A percentile compares a stretch with the other conserved stretches of the same genome.
Conservation (phyloP, 306 rosid genomes). For the Cicer cuneatum region DNA sequence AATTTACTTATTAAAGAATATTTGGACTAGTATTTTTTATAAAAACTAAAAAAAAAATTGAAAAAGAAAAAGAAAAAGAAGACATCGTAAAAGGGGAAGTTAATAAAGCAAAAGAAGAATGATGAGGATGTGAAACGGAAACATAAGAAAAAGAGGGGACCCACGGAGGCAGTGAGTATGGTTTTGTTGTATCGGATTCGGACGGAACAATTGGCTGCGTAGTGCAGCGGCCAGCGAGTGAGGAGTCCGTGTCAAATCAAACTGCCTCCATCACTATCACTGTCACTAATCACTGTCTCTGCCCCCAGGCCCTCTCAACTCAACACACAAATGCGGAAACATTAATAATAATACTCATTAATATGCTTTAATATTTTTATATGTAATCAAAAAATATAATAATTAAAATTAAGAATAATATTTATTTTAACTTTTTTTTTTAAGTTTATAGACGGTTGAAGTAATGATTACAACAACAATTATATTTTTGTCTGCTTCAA, state of each 20-base stretch:
- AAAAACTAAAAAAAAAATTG: neutral
- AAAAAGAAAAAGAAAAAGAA: neutral
- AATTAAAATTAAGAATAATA: no score
- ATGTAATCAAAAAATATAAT: no score
- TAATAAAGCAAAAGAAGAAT: neutral
- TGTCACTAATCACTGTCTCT: neutral
- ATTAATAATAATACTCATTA: neutral
- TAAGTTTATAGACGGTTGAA: no score
- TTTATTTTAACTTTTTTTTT: no score
- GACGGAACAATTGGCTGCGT: slow-evolving; percentile 48
- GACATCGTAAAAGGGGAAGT: slow-evolving; percentile 36
- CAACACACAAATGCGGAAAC: neutral
- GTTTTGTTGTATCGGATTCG: slow-evolving; percentile 3
- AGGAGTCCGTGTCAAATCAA: slow-evolving; percentile 40
- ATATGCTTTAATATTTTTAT: no score
- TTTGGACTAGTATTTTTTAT: no score
- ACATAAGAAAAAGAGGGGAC: slow-evolving; percentile 14
- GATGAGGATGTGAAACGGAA: slow-evolving; percentile 37
- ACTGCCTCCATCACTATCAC: neutral
- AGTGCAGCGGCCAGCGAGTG: neutral
- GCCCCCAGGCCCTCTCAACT: neutral
- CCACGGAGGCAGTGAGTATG: slow-evolving; percentile 2
- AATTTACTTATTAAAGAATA: no score
- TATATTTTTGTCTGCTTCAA: no score
- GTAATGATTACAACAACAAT: no score